Base-by-base conservation (phyloP, 306 rosid genomes). In the Begonia fuchsioides region DNA sequence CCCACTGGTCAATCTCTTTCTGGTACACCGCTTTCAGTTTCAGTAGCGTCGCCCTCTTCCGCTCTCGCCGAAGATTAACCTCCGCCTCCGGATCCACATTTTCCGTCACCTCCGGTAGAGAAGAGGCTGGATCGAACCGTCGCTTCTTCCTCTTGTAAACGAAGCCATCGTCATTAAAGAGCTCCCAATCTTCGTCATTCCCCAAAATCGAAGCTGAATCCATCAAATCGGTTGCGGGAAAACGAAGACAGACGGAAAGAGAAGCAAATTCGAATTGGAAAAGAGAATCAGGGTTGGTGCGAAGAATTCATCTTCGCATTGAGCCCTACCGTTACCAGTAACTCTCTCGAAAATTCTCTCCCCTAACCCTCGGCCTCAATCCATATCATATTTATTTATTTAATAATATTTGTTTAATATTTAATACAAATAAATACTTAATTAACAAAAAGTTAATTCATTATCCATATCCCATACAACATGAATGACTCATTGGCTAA, bases 1-100 rank as follows among this genome's bases (percentile, higher is more conserved):
- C 63, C 63, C 63, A 58, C 55, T 49, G 63, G 3, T 58, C 63
- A 15, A 58, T 58, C 41, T 58, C 63, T 39, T 41, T 49, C 63
- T 18, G 43, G 16, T 58, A 58, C 40, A 17, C 39, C 9, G 40
- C 55, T 13, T 44, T 58, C 51, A 58, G 38, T 18, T 58, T 49
- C 54, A 58, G 19, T 38, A 58, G 44, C 54, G 47, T 48, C 55
- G 12, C 19, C 49, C 43, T 58, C 63, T 51, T 50, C 4, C 63
- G 55, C 43, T 58, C 63, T 19, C 47, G 54, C 43, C 49, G 63
- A 15, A 26, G 63, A 49, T 17, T 49, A 47, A 47, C 63, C 26
- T 58, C 63, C 41, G 54, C 54, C 55, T 38, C 49, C 13, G 41
- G 9, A 16, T 58, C 54, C 11, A 8, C 47, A 12, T 13, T 43